A percentile compares a stretch with the other conserved stretches of the same genome.
Evolutionary conservation across 2,329 filamentous ascomycete species (phyloP).

Genomic region (Zymoseptoria crescenta): DNA sequence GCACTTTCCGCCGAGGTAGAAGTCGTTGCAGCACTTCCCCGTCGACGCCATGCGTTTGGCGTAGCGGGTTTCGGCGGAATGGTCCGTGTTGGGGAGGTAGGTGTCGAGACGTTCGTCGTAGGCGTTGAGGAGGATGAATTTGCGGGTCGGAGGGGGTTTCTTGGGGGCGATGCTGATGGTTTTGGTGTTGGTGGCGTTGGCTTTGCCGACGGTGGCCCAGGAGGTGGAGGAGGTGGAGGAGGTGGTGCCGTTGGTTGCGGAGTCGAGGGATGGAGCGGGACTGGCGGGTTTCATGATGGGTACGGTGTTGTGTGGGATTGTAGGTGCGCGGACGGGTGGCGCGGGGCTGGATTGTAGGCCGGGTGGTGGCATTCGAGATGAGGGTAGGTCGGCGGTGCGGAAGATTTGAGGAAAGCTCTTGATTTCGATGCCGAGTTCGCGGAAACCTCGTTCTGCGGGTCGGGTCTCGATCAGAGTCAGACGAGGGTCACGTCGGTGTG

Average conservation of each 20-base stretch:
- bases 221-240: conserved; percentile 17
- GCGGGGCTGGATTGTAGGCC: conserved; percentile 2
- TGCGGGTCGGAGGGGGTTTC: conserved; percentile 24
- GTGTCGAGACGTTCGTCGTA: conserved; percentile 37
- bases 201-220: conserved; percentile 39
- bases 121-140: conserved; percentile 36
- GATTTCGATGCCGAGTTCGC: conserved; percentile 34
- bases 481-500: conserved; percentile 15
- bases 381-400: conserved; percentile 27
- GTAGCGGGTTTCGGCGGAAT: conserved; percentile 23
- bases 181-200: conserved; percentile 24
- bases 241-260: conserved; percentile 6
- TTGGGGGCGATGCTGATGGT: conserved; percentile 33
- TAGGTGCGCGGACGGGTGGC: conserved; percentile 9
- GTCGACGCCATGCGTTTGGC: conserved; percentile 21
- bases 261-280: conserved; percentile 13
- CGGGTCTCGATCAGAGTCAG: conserved; percentile 41
- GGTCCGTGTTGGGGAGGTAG: conserved; percentile 27
- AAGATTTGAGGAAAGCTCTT: conserved; percentile 37
- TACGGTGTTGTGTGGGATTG: conserved; percentile 11
- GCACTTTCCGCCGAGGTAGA: conserved; percentile 33
- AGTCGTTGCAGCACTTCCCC: conserved; percentile 32
- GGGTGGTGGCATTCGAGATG: not conserved
- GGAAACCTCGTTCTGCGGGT: conserved; percentile 35
- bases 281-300: conserved; percentile 13